A percentile compares a stretch with the other conserved stretches of the same genome.
Evolutionary conservation across 2,329 filamentous ascomycete genomes (phyloP).

Genomic region (Diplodia seriata): DNA sequence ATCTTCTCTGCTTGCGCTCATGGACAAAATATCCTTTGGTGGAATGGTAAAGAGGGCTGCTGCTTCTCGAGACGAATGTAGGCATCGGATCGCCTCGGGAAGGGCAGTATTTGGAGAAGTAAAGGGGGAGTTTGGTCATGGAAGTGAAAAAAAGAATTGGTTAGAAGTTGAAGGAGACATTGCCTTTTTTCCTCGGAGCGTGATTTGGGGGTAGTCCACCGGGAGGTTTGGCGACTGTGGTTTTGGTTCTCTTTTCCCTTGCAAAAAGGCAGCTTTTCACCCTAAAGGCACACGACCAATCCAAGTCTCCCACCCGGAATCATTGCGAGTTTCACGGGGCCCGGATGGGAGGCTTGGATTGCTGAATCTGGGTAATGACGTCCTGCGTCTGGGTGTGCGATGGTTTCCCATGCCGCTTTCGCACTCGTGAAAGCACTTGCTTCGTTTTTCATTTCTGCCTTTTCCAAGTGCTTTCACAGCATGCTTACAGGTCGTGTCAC

Average conservation of each 20-base stretch:
- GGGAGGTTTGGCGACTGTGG: background rate
- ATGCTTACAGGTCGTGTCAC: slow-evolving; percentile 6
- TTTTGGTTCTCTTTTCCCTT: background rate
- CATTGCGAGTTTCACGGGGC: background rate
- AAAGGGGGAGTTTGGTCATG: background rate
- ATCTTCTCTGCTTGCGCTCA: background rate
- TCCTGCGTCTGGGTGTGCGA: background rate
- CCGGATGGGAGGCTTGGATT: background rate
- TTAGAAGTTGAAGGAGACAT: background rate
- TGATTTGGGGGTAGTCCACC: background rate
- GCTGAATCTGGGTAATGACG: background rate
- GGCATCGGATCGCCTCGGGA: background rate
- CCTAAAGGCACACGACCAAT: background rate
- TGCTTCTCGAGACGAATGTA: background rate
- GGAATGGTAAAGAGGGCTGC: background rate
- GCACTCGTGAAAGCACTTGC: background rate
- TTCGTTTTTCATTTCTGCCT: background rate
- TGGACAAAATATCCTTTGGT: background rate
- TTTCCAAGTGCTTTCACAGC: slow-evolving; percentile 1
- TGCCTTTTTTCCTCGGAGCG: background rate
- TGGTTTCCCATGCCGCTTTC: background rate
- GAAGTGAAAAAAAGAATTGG: background rate
- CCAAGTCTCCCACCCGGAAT: background rate
- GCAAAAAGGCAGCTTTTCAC: background rate
- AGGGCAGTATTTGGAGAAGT: slow-evolving; percentile 6